Base-by-base conservation (phyloP, 305 asterid species). In the Plantago lanceolata region DNA sequence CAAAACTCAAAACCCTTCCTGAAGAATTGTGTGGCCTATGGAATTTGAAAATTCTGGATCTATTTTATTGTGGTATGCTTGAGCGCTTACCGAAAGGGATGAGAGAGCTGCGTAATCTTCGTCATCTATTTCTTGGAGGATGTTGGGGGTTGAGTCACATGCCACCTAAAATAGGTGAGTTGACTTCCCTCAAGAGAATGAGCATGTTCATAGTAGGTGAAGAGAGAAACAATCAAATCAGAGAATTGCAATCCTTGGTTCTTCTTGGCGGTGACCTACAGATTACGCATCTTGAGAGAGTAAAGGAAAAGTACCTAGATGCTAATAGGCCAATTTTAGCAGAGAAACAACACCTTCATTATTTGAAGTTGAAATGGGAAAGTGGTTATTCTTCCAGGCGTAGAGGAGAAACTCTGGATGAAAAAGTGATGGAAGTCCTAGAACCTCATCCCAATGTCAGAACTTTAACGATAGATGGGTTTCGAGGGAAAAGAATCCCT, bases 1-100 rank as follows among this genome's bases (percentile, higher is more conserved):
- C 2, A 3, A 26, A 45, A 19, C 40, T 69, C 6, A n/a, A 54
- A 24, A 28, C 50, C 28, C 68, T 62, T 31, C 73, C 73, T 1
- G 28, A 69, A 15, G 13, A 68, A 7, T 20, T 69, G 3, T 62
- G 68, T 31, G 44, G 51, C 18, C 63, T 69, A 40, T 19, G 54
- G 51, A 62, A 69, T 62, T 69, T 69, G 53, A 51, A 62, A 62
- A 62, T 66, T 17, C 21, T 69, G 31, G 55, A 33, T 21, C 49
- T 69, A 20, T 6, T 53, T 28, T 6, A 15, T 33, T 69, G 73
- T 29, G 0, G 0, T 7, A 53, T 47, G 59, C 68, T 69, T 29
- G 37, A 4, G 29, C 56, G 31, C 11, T 31, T 66, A n/a, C 48
- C 53, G 14, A 66, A 28, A 26, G 9, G 43, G 43, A 48, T 20